Evolutionary conservation across 306 rosid genomes (phyloP).

Genomic region (Comarum palustre): DNA sequence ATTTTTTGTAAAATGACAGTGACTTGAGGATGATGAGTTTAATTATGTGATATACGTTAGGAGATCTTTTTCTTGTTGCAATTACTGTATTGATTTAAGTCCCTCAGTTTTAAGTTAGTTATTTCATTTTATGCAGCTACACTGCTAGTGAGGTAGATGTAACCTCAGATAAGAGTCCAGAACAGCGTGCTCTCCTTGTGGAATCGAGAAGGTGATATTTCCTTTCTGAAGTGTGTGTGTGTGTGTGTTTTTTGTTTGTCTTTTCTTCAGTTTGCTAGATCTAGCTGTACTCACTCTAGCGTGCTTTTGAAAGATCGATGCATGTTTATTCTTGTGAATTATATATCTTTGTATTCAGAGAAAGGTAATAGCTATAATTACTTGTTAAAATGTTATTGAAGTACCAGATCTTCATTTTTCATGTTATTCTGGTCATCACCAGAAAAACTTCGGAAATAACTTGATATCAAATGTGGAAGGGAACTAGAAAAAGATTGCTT

Average conservation of each 20-base stretch:
- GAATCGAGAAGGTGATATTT: slow-evolving; percentile 74
- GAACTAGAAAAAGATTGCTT: background rate
- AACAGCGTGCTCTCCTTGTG: slow-evolving; percentile 78
- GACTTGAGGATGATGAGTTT: background rate
- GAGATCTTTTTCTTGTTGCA: slow-evolving; percentile 3
- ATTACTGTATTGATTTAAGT: background rate
- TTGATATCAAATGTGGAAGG: background rate
- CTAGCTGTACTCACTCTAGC: background rate
- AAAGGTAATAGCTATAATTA: background rate
- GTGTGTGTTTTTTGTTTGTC: background rate
- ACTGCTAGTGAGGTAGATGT: slow-evolving; percentile 55
- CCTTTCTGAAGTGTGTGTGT: background rate
- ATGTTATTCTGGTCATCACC: background rate
- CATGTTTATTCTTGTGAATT: background rate
- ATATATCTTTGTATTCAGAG: background rate
- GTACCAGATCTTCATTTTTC: background rate
- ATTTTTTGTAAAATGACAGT: background rate
- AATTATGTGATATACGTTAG: background rate
- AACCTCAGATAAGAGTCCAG: slow-evolving; percentile 51
- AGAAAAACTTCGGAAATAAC: background rate
- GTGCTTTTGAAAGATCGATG: background rate
- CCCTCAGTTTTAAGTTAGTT: background rate
- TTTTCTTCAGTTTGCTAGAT: background rate
- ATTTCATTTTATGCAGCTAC: slow-evolving; percentile 48
- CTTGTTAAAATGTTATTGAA: background rate